Conservation (phyloP, 768 basidiomycete genomes). For the Neoboletus subvelutipes region DNA sequence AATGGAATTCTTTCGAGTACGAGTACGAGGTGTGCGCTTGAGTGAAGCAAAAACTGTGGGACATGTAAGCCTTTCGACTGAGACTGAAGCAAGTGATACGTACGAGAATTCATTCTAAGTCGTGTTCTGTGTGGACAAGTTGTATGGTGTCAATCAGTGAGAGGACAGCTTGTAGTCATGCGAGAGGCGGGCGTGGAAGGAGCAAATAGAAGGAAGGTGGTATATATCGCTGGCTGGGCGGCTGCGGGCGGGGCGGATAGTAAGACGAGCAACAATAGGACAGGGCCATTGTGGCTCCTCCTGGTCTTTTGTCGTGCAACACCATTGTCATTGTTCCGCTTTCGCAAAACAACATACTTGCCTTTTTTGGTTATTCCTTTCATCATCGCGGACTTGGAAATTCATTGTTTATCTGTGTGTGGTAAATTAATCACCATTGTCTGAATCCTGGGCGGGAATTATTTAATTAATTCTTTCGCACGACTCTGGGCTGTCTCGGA, state of each 20-base stretch:
- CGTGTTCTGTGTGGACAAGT: slow-evolving; percentile 1
- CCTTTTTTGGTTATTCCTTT: slow-evolving; percentile 18
- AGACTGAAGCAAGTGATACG: neutral
- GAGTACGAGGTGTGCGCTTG: slow-evolving; percentile 26
- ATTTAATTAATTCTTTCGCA: neutral
- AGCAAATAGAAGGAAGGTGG: neutral
- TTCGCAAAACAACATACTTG: slow-evolving; percentile 24
- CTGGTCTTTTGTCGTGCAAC: slow-evolving; percentile 23
- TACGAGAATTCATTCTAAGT: slow-evolving; percentile 25
- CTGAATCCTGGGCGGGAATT: neutral
- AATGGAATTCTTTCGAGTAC: slow-evolving; percentile 19
- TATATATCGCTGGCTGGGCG: slow-evolving; percentile 29
- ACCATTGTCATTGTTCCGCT: slow-evolving; percentile 28
- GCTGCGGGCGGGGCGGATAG: slow-evolving; percentile 2
- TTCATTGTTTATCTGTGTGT: slow-evolving; percentile 17
- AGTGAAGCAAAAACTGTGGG: slow-evolving; percentile 27
- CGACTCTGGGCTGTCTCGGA: neutral
- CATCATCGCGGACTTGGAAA: slow-evolving; percentile 18
- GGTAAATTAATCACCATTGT: slow-evolving; percentile 1
- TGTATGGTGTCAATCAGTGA: neutral
- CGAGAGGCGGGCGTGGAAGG: neutral
- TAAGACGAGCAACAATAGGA: slow-evolving; percentile 20
- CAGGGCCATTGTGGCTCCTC: neutral
- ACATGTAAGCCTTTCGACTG: neutral
- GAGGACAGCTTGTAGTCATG: neutral